phyloP scores from a whole-genome alignment of 1,284 basidiomycete species.

The Boletus smithii region DNA sequence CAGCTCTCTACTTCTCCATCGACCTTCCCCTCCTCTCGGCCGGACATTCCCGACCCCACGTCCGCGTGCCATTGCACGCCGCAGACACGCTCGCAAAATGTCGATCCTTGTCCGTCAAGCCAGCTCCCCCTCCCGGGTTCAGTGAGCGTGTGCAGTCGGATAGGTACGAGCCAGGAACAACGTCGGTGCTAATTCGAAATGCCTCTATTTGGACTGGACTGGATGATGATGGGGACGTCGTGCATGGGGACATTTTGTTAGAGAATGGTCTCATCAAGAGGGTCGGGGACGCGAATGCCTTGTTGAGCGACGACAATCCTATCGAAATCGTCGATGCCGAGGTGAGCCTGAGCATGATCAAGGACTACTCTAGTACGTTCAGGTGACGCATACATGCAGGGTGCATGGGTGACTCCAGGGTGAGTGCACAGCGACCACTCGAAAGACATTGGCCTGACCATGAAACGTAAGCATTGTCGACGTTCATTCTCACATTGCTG shows the following conservation, averaged over 20 bases:
- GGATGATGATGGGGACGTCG: slow-evolving; percentile 54
- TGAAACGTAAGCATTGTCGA: slow-evolving; percentile 42
- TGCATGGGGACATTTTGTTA: slow-evolving; percentile 56
- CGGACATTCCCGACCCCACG: background rate
- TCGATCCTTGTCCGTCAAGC: slow-evolving; percentile 29
- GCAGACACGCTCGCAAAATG: slow-evolving; percentile 23
- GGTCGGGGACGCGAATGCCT: slow-evolving; percentile 37
- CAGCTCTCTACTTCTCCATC: slow-evolving; percentile 16
- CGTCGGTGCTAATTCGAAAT: slow-evolving; percentile 62
- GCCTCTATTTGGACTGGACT: slow-evolving; percentile 82
- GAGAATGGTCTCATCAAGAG: slow-evolving; percentile 51
- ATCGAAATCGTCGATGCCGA: slow-evolving; percentile 24
- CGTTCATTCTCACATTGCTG: slow-evolving; percentile 63
- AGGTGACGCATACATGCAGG: slow-evolving; percentile 17
- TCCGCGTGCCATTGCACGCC: slow-evolving; percentile 22
- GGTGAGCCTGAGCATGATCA: slow-evolving; percentile 12
- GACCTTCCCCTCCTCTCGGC: slow-evolving; percentile 13
- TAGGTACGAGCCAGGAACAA: slow-evolving; percentile 60
- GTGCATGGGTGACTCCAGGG: slow-evolving; percentile 51
- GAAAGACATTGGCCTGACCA: background rate
- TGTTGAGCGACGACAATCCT: background rate
- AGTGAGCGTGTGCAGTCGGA: slow-evolving; percentile 57
- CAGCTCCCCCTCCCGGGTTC: slow-evolving; percentile 53
- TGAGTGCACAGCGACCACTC: slow-evolving; percentile 9
- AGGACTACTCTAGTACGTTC: background rate